Evolutionary conservation across 306 rosid species (phyloP).

Genomic region (Casuarina cunninghamiana): DNA sequence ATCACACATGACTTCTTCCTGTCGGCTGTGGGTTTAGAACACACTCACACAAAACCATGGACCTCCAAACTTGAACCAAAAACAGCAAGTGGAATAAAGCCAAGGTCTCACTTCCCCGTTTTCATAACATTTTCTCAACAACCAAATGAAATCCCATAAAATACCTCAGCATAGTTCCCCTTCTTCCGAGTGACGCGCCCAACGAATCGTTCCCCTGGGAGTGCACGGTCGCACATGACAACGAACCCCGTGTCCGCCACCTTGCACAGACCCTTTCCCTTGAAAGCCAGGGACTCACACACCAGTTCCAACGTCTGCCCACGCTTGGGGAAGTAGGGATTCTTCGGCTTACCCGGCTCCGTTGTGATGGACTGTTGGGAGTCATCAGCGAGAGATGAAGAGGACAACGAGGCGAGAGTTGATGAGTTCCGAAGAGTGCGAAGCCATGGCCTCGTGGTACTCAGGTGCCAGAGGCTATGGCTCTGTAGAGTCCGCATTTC

Average conservation of each 20-base stretch:
- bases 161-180: constrained; percentile 82
- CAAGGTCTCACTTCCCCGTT: background rate
- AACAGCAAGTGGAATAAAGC: background rate
- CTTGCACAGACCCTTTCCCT: constrained; percentile 90
- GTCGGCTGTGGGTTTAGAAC: background rate
- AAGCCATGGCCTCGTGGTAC: constrained; percentile 42
- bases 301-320: constrained; percentile 82
- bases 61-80: background rate
- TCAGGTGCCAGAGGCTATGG: constrained; percentile 53
- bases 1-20: background rate
- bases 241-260: constrained; percentile 76
- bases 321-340: constrained; percentile 76
- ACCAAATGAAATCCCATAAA: constrained; percentile 13
- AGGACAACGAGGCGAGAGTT: constrained; percentile 33
- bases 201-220: constrained; percentile 90
- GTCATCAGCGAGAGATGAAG: constrained; percentile 42
- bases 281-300: constrained; percentile 81
- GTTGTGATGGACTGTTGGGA: constrained; percentile 24
- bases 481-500: constrained; percentile 65
- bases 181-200: constrained; percentile 84
- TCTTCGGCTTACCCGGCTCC: constrained; percentile 25
- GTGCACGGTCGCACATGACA: constrained; percentile 89
- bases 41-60: background rate
- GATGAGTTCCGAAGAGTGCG: constrained; percentile 37
- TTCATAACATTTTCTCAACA: background rate